Conservation (phyloP, 352 stramenopile genomes). For the Globisporangium emineosum region DNA sequence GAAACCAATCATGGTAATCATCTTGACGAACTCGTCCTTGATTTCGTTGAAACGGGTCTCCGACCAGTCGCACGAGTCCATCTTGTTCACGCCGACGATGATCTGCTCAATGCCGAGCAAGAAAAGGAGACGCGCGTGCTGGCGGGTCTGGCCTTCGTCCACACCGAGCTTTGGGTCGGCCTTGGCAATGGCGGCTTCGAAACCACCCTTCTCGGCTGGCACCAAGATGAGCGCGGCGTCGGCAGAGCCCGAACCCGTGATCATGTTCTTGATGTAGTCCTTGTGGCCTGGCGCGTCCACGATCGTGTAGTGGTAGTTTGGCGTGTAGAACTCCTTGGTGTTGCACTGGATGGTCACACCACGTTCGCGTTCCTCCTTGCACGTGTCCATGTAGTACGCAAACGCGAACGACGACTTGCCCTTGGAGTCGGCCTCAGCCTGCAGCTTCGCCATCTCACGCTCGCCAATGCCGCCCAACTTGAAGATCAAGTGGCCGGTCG, state of each 20-base stretch:
- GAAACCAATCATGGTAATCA: slow-evolving; percentile 78
- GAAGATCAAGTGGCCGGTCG: slow-evolving; percentile 99
- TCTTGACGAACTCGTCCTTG: slow-evolving; percentile 79
- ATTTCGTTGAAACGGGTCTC: slow-evolving; percentile 79
- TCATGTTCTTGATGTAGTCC: slow-evolving; percentile 99
- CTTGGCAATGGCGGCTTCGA: slow-evolving; percentile 96
- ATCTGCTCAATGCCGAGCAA: slow-evolving; percentile 98
- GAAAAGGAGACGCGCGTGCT: slow-evolving; percentile 96
- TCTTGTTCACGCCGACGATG: slow-evolving; percentile 87
- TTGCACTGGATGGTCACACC: slow-evolving; percentile 98
- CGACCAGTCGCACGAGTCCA: slow-evolving; percentile 70
- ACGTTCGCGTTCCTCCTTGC: slow-evolving; percentile 97
- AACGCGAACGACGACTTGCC: slow-evolving; percentile 99
- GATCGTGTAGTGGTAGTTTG: slow-evolving; percentile 97
- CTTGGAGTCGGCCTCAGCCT: slow-evolving; percentile 96
- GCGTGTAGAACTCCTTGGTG: slow-evolving; percentile 97
- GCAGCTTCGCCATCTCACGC: slow-evolving; percentile 98
- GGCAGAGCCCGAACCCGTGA: slow-evolving; percentile 97
- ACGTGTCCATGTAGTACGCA: slow-evolving; percentile 98
- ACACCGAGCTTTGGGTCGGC: background rate
- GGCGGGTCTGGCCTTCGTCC: slow-evolving; percentile 88
- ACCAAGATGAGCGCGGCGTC: slow-evolving; percentile 97
- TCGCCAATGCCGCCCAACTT: slow-evolving; percentile 99
- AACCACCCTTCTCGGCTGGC: slow-evolving; percentile 89
- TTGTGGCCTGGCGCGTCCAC: slow-evolving; percentile 98